phyloP scores from a whole-genome alignment of 139 green algal genomes.

The Volvox africanus region DNA sequence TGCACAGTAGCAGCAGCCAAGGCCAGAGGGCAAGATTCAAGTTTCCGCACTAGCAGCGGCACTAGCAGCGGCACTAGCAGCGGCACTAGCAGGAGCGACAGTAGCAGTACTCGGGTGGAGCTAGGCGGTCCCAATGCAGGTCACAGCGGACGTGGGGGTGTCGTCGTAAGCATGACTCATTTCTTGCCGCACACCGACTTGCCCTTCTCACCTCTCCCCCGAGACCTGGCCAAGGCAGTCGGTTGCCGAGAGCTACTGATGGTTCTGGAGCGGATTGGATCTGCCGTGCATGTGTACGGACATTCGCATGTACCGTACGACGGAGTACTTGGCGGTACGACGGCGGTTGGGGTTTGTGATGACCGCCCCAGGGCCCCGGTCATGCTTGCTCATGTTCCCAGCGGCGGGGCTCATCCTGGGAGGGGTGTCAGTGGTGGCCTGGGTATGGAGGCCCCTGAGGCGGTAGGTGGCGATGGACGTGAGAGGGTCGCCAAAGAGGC shows the following conservation, averaged over 20 bases:
- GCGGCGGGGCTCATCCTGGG: no score
- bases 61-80: neutral
- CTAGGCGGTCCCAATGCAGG: neutral
- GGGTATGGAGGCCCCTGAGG: no score
- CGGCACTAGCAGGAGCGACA: neutral
- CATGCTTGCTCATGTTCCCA: no score
- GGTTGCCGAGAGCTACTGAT: constrained; percentile 37
- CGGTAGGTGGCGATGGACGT: neutral
- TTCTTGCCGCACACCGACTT: constrained; percentile 50
- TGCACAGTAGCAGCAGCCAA: neutral
- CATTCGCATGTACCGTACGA: constrained; percentile 28
- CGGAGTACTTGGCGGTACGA: neutral
- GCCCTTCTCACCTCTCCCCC: constrained; percentile 20
- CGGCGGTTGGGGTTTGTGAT: no score
- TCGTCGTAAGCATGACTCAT: constrained; percentile 42
- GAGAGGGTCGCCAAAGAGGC: neutral
- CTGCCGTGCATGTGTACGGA: constrained; percentile 42
- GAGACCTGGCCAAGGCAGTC: constrained; percentile 55
- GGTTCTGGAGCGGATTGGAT: constrained; percentile 28
- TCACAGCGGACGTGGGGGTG: neutral
- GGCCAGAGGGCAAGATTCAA: no score
- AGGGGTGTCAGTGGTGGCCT: no score
- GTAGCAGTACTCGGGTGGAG: neutral
- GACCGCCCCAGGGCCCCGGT: no score
- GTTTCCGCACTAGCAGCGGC: neutral